A percentile compares a stretch with the other conserved stretches of the same genome.
These are phyloP conservation scores for Arthroderma sp. DNA, from an alignment of 2,329 filamentous ascomycete genomes.

Conservation along the genomic window DNA sequence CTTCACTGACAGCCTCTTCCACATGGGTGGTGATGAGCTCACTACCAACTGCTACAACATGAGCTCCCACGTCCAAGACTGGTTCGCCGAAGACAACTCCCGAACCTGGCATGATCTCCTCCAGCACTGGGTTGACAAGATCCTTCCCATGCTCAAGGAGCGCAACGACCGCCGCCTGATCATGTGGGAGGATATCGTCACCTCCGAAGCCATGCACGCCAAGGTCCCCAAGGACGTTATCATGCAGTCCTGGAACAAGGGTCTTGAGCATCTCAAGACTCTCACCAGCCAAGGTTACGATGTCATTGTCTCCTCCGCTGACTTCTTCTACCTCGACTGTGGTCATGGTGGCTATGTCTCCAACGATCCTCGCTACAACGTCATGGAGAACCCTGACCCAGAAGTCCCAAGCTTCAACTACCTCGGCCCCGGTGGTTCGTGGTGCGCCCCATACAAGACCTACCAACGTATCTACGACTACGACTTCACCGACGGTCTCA, in stretches of 20 bases:
- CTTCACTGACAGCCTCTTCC: constrained; percentile 43
- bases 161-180: constrained; percentile 38
- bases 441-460: constrained; percentile 47
- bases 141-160: constrained; percentile 38
- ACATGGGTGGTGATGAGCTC: constrained; percentile 44
- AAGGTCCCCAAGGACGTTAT: constrained; percentile 39
- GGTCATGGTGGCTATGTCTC: constrained; percentile 41
- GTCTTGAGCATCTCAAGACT: constrained; percentile 38
- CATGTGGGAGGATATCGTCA: constrained; percentile 45
- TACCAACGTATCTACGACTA: constrained; percentile 49
- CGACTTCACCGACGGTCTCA: constrained; percentile 41
- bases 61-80: constrained; percentile 36
- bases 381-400: constrained; percentile 38
- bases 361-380: constrained; percentile 46
- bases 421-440: constrained; percentile 40
- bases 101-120: constrained; percentile 39
- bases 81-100: constrained; percentile 38
- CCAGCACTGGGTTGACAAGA: constrained; percentile 42
- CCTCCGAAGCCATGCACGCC: constrained; percentile 31
- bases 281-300: constrained; percentile 39
- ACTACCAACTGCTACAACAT: constrained; percentile 47
- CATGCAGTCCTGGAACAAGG: constrained; percentile 44
- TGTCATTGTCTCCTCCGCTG: constrained; percentile 43
- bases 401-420: constrained; percentile 41
- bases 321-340: constrained; percentile 46